Conservation (phyloP, 2,329 filamentous ascomycete species). For the Pestalotiopsis sp. region DNA sequence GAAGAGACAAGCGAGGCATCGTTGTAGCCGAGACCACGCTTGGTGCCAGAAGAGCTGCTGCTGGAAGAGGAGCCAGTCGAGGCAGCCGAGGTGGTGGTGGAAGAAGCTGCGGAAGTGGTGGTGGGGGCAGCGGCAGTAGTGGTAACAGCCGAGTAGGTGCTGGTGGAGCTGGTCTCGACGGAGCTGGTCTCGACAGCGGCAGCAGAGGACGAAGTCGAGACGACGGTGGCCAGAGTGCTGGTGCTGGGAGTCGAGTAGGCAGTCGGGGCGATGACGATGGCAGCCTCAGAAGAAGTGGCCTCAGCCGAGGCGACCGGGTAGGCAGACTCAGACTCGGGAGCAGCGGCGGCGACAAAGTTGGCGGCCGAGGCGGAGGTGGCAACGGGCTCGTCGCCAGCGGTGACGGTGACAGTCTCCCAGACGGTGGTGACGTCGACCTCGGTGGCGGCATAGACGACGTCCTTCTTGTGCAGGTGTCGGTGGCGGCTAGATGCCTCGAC, state of each 20-base stretch:
- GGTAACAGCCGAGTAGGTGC: background rate
- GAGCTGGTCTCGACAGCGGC: conserved; percentile 14
- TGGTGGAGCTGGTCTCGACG: conserved; percentile 12
- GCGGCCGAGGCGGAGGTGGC: background rate
- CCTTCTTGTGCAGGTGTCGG: conserved; percentile 31
- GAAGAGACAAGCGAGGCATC: conserved; percentile 29
- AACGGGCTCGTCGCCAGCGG: conserved; percentile 22
- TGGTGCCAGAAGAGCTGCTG: conserved; percentile 18
- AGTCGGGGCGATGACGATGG: conserved; percentile 15
- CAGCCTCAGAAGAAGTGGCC: conserved; percentile 15
- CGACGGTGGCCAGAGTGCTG: conserved; percentile 27
- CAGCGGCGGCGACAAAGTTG: background rate
- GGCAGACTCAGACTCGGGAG: conserved; percentile 15
- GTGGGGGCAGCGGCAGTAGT: background rate
- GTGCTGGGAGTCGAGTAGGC: conserved; percentile 17
- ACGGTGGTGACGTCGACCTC: conserved; percentile 32
- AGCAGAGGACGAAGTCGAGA: conserved; percentile 19
- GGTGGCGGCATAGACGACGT: conserved; percentile 29
- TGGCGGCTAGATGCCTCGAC: conserved; percentile 27
- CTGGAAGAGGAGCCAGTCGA: conserved; percentile 14
- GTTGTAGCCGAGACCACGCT: conserved; percentile 37
- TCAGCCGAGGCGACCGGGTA: conserved; percentile 8
- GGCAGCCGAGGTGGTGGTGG: conserved; percentile 13
- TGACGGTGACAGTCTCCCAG: conserved; percentile 30
- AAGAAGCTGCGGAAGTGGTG: background rate